These are phyloP conservation scores for Aspergillus udagawae DNA, from an alignment of 2,329 filamentous ascomycete species.

Conservation along the genomic window DNA sequence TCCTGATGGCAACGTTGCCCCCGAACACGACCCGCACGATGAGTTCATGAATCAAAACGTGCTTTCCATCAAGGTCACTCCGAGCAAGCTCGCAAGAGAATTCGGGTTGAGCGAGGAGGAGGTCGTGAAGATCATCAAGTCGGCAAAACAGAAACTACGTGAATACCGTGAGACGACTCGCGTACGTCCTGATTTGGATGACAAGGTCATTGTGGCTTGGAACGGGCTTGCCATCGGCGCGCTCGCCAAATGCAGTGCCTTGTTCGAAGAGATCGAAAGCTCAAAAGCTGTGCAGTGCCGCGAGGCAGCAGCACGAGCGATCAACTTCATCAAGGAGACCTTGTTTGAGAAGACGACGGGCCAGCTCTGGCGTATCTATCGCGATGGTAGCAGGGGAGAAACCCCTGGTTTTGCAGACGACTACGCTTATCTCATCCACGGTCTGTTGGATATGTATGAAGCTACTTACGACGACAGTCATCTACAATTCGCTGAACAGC, in stretches of 20 bases:
- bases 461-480: slow-evolving; percentile 72
- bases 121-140: slow-evolving; percentile 62
- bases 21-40: slow-evolving; percentile 80
- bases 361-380: slow-evolving; percentile 70
- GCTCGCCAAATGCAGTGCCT: slow-evolving; percentile 69
- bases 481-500: slow-evolving; percentile 72
- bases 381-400: slow-evolving; percentile 58
- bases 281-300: slow-evolving; percentile 60
- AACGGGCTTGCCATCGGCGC: slow-evolving; percentile 85
- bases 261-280: slow-evolving; percentile 59
- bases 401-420: slow-evolving; percentile 83
- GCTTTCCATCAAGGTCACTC: slow-evolving; percentile 65
- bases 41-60: slow-evolving; percentile 96
- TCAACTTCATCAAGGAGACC: slow-evolving; percentile 65
- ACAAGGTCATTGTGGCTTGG: slow-evolving; percentile 82
- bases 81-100: slow-evolving; percentile 66
- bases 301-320: slow-evolving; percentile 62
- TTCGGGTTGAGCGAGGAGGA: slow-evolving; percentile 69
- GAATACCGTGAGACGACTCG: slow-evolving; percentile 70
- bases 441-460: slow-evolving; percentile 79
- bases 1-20: slow-evolving; percentile 79
- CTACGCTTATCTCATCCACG: slow-evolving; percentile 83
- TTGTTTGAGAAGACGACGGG: slow-evolving; percentile 65
- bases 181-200: slow-evolving; percentile 72
- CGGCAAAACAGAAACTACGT: slow-evolving; percentile 64